Conservation (phyloP, 192 early-diverging fungal species). For the Thoreauomyces humboldtii region DNA sequence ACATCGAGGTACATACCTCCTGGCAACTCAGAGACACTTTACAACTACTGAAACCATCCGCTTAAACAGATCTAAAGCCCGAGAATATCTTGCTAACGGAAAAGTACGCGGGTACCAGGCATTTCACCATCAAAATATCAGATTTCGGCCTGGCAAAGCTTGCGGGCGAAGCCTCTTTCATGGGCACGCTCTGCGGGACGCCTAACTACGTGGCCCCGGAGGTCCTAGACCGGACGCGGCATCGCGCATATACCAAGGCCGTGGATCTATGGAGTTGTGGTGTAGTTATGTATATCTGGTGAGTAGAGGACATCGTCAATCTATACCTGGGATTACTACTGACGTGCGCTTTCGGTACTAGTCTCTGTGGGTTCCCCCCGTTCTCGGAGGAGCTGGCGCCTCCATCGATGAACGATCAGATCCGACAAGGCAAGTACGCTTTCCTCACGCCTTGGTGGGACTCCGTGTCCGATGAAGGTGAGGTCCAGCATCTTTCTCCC, state of each 20-base stretch:
- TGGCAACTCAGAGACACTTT: background rate
- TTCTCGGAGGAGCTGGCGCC: conserved; percentile 58
- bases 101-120: conserved; percentile 27
- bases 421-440: conserved; percentile 55
- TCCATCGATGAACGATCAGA: conserved; percentile 42
- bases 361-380: conserved; percentile 74
- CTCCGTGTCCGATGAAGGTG: conserved; percentile 48
- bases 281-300: conserved; percentile 80
- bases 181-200: conserved; percentile 70
- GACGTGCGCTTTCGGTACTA: background rate
- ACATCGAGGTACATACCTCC: conserved; percentile 86
- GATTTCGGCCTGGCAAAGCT: conserved; percentile 88
- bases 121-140: conserved; percentile 73
- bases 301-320: background rate
- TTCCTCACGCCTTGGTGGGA: conserved; percentile 75
- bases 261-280: conserved; percentile 93
- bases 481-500: background rate
- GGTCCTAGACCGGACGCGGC: conserved; percentile 46
- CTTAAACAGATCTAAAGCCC: conserved; percentile 63
- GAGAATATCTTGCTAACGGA: conserved; percentile 67
- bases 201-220: conserved; percentile 81
- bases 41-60: background rate
- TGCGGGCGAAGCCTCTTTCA: conserved; percentile 39
- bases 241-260: conserved; percentile 47
- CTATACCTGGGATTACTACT: background rate